Evolutionary conservation across 495 filamentous ascomycete species (phyloP), one percentile per base, ranked within the genome.

Genomic region (Trichoderma reesei): DNA sequence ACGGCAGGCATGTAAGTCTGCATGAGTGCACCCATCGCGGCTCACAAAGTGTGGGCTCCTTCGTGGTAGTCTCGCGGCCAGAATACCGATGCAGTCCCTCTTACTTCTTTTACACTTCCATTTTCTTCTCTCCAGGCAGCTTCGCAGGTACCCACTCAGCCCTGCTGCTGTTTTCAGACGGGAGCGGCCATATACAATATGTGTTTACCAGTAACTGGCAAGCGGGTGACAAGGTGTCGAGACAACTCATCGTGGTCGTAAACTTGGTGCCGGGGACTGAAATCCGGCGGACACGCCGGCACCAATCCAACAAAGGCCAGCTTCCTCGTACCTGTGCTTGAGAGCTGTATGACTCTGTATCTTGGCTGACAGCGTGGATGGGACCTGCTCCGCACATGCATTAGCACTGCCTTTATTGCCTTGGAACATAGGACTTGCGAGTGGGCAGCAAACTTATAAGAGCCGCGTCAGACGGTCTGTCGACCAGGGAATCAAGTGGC

Each of bases 371-470:
- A 16, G 26, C 51, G 31, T 56, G 31, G 51, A 56, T 33, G 31
- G 51, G 51, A 36, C 51, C 51, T 56, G 11, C 51, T 56, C 51
- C 51, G 51, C 51, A 56, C 51, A 56, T 56, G 31, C 51, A 56
- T 56, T 56, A 56, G 51, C 51, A 56, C 44, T 39, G 42, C 42
- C 31, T 18, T 6, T 39, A 39, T 39, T 31, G 31, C 51, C 20
- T 33, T 34, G 51, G 26, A 56, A 26, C 4, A 56, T 10, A 33
- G 31, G 33, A 2, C 33, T 33, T 56, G 26, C 16, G 51, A 56
- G 34, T 56, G 26, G 44, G 51, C 9, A 56, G 51, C 51, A 56
- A 34, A 56, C 51, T 34, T 56, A 33, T 34, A 56, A 56, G 51
- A 56, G 51, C 51, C 51, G 51, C 51, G 51, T 56, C 51, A 56